Evolutionary conservation across 345 rosid species (phyloP).

Genomic region (Microcos paniculata): DNA sequence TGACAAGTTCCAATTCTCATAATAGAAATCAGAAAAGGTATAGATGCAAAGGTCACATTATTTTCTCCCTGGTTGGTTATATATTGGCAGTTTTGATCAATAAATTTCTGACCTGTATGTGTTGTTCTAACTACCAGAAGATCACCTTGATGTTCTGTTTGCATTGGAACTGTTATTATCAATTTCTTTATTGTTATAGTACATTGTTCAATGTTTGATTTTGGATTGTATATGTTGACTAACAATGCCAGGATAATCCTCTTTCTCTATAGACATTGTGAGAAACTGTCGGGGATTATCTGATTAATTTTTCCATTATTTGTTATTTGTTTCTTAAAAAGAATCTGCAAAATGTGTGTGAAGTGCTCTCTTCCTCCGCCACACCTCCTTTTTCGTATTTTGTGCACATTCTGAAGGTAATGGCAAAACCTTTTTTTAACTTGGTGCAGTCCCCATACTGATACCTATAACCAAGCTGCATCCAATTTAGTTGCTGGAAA

Average conservation of each 20-base stretch:
- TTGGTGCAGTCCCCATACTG: conserved; percentile 55
- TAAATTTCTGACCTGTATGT: neutral
- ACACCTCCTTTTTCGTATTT: neutral
- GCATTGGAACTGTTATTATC: neutral
- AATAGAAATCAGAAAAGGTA: neutral
- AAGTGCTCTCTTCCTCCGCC: neutral
- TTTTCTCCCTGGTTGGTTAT: conserved; percentile 2
- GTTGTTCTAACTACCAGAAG: neutral
- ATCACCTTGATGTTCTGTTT: neutral
- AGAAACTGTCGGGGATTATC: neutral
- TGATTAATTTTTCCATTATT: neutral
- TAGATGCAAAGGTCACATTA: neutral
- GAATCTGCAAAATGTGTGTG: neutral
- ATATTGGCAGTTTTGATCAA: neutral
- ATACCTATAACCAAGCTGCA: conserved; percentile 82
- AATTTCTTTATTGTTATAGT: neutral
- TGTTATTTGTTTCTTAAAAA: neutral
- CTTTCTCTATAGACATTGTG: neutral
- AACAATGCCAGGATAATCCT: neutral
- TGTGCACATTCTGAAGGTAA: neutral
- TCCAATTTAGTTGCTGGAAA: conserved; percentile 78
- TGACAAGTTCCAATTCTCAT: neutral
- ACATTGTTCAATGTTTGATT: neutral
- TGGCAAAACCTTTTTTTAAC: neutral
- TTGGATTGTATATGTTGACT: neutral